Conservation (phyloP, 192 early-diverging fungal species). For the Cladochytrium replicatum region DNA sequence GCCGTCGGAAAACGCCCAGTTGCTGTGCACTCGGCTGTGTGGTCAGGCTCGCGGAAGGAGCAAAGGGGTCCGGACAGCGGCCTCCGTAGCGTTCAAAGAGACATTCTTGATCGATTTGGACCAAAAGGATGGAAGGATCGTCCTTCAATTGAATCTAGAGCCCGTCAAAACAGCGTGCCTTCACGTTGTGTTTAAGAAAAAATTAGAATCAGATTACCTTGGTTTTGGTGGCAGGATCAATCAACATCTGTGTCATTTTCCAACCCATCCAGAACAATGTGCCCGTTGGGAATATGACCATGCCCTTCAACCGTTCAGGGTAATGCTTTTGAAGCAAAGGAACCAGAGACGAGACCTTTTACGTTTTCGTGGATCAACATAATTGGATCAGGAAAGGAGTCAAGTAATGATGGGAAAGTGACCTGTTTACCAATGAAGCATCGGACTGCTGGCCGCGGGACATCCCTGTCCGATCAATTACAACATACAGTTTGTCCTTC, state of each 20-base stretch:
- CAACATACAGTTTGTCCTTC: slow-evolving; percentile 21
- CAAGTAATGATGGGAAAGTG: not conserved
- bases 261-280: slow-evolving; percentile 31
- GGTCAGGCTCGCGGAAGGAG: no score
- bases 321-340: slow-evolving; percentile 32
- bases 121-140: slow-evolving; percentile 13
- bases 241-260: slow-evolving; percentile 16
- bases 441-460: not conserved
- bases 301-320: slow-evolving; percentile 17
- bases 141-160: slow-evolving; percentile 16
- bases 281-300: slow-evolving; percentile 27
- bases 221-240: slow-evolving; percentile 16
- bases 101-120: slow-evolving; percentile 13
- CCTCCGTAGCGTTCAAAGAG: slow-evolving; percentile 21
- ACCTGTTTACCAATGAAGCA: no score
- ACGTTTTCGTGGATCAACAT: slow-evolving; percentile 14
- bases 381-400: no score
- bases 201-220: slow-evolving; percentile 11
- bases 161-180: no score
- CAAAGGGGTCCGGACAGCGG: no score
- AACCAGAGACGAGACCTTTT: slow-evolving; percentile 7
- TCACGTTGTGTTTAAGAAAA: not conserved
- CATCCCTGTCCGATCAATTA: slow-evolving; percentile 17
- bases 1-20: no score
- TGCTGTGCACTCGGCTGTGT: no score